These are phyloP conservation scores for Trichosphaerium sp. DNA, from an alignment of 78 protist species.

Conservation along the genomic window DNA sequence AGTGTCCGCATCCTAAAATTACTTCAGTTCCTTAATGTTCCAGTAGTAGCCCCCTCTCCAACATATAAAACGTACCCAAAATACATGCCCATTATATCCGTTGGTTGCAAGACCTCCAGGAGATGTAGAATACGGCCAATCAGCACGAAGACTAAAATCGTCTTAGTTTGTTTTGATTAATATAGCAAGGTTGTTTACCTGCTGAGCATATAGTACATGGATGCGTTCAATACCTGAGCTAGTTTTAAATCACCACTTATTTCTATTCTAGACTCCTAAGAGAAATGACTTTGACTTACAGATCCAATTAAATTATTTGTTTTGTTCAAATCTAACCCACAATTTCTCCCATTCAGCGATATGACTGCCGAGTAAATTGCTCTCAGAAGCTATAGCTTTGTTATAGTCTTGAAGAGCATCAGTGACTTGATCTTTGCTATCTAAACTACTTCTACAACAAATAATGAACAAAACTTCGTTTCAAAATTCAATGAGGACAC, in stretches of 20 bases:
- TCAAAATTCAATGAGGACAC: too few species aligned
- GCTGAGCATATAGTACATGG: slow-evolving; percentile 28
- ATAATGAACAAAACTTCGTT: neutral
- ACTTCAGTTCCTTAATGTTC: too few species aligned
- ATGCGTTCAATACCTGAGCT: slow-evolving; percentile 20
- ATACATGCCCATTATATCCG: slow-evolving; percentile 38
- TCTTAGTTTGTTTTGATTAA: too few species aligned
- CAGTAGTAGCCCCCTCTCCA: too few species aligned
- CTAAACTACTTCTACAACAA: neutral
- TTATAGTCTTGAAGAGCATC: neutral
- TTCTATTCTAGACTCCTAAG: slow-evolving; percentile 20
- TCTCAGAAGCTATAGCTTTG: neutral
- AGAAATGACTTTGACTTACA: slow-evolving; percentile 15
- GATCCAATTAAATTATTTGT: neutral
- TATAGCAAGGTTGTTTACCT: too few species aligned
- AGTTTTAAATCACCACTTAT: slow-evolving; percentile 19
- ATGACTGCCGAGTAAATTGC: neutral
- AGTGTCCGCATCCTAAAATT: slow-evolving; percentile 35
- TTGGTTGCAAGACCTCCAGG: slow-evolving; percentile 27
- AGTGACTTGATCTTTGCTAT: too few species aligned
- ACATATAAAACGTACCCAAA: too few species aligned
- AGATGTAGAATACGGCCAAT: too few species aligned
- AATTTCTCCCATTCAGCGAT: too few species aligned
- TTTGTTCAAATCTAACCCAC: too few species aligned
- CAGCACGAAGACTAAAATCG: too few species aligned